Base-by-base conservation (phyloP, 2,329 filamentous ascomycete species). In the Trichophyton schoenleinii region DNA sequence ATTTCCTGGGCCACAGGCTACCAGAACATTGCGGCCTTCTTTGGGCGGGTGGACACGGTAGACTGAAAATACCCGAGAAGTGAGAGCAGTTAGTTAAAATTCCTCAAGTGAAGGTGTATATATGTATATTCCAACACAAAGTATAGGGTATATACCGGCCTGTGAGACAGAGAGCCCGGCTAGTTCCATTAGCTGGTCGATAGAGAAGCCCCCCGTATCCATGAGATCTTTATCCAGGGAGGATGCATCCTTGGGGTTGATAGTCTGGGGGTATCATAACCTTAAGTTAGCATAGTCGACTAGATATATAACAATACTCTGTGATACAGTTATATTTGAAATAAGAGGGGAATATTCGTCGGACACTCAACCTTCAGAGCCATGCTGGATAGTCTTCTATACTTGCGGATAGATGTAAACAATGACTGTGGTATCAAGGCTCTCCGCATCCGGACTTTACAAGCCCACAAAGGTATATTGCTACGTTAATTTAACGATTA, bases 141-240 rank as follows among this genome's bases (percentile, higher is more conserved):
- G 57, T 13, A 8, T 13, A 25, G 31, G 31, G 18, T 41, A 42
- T 59, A 70, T 71, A 91, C 90, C 85, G 58, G 88, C 91, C 79
- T 97, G 91, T 11, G 92, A 92, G 28, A 97, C 91, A 0, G 91
- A 91, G 0, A 99, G 81, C 0, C 94, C 94, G 49, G 94, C 94
- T 6, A 99, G 78, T 72, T 97, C 94, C 94, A 99, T 97, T 57
- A 99, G 79, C 75, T 99, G 94, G 71, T 97, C 94, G 61, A 99
- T 83, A 9, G 90, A 95, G 76, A 96, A 99, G 7, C 88, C 91
- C 44, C 84, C 83, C 0, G 86, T 84, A 9, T 83, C 83, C 91
- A 99, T 97, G 64, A 99, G 85, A 72, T 99, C 92, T 73, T 89
- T 86, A 72, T 99, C 94, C 18, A 99, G 82, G 57, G 89, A 88